Conservation (phyloP, 176 grass and related monocot species). For the Aegilops sharonensis region DNA sequence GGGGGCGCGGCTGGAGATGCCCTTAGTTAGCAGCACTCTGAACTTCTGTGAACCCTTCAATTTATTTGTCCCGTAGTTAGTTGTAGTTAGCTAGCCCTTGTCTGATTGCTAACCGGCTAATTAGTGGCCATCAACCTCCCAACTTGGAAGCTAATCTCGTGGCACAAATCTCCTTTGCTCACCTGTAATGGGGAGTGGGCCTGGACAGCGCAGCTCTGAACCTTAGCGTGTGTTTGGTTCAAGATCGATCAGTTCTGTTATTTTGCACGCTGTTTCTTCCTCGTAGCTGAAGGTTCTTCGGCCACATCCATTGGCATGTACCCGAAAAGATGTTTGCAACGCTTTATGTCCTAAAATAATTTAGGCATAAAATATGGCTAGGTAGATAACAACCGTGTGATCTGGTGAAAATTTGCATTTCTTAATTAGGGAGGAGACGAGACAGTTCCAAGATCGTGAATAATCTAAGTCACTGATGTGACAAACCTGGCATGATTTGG, state of each 20-base stretch:
- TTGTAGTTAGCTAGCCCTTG: too few relatives aligned
- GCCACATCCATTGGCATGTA: slow-evolving; percentile 10
- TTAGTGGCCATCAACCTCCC: too few relatives aligned
- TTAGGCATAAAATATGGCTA: slow-evolving; percentile 22
- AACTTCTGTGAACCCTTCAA: too few relatives aligned
- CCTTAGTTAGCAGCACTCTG: too few relatives aligned
- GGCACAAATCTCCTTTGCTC: too few relatives aligned
- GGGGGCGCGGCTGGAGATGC: too few relatives aligned
- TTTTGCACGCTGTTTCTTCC: slow-evolving; percentile 30
- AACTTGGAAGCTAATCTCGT: too few relatives aligned
- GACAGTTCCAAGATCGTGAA: slow-evolving; percentile 16
- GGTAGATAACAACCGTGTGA: background rate
- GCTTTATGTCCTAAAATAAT: slow-evolving; percentile 13
- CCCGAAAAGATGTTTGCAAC: slow-evolving; percentile 1
- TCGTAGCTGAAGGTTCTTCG: slow-evolving; percentile 18
- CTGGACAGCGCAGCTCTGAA: too few relatives aligned
- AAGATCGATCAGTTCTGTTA: background rate
- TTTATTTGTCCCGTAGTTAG: too few relatives aligned
- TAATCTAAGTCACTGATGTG: slow-evolving; percentile 14
- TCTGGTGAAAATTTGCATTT: background rate
- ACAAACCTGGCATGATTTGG: slow-evolving; percentile 3
- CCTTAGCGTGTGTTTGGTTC: too few relatives aligned
- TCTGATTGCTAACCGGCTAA: too few relatives aligned
- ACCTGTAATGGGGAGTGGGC: too few relatives aligned
- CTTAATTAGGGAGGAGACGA: background rate